Base-by-base conservation (phyloP, 2,329 filamentous ascomycete genomes). In the Phyllosticta citriasiana region DNA sequence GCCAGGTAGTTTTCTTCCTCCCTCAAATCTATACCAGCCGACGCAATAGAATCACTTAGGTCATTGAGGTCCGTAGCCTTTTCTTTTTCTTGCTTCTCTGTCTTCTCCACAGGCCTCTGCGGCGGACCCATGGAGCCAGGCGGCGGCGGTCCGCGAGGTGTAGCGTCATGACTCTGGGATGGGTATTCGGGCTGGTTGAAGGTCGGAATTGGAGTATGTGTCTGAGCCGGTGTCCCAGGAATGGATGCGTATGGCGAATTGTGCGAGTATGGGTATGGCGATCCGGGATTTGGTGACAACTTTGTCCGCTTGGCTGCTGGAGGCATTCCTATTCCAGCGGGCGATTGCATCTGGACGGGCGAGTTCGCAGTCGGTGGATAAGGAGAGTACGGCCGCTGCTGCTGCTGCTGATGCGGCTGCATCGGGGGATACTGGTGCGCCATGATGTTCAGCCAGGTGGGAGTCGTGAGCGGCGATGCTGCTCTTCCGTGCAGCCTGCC, bases 1-100 rank as follows among this genome's bases (percentile, higher is more conserved):
- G 89, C 86, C 72, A 94, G 80, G 66, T 85, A 89, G 67, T 91
- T 89, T 69, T 95, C 90, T 73, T 96, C 92, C 65, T 91, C 91
- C 62, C 88, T 86, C 55, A 96, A 76, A 76, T 96, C 89, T 65
- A 97, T 91, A 57, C 91, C 91, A 16, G 91, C 93, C 19, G 88
- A 89, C 19, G 87, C 87, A 60, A 96, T 76, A 57, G 91, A 88
- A 75, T 97, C 92, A 65, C 88, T 89, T 54, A 92, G 82, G 68
- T 96, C 90, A 67, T 92, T 90, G 12, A 79, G 74, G 55, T 78
- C 76, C 26, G 82, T 80, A 53, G 84, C 82, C 65, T 80, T 79
- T 62, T 88, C 87, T 62, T 80, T 79, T 62, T 88, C 87, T 19
- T 79, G 79, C 62, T 78, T 79, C 56, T 79, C 77, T 60, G 79